phyloP scores from a whole-genome alignment of 257 asterid species.

The Echium plantagineum region DNA sequence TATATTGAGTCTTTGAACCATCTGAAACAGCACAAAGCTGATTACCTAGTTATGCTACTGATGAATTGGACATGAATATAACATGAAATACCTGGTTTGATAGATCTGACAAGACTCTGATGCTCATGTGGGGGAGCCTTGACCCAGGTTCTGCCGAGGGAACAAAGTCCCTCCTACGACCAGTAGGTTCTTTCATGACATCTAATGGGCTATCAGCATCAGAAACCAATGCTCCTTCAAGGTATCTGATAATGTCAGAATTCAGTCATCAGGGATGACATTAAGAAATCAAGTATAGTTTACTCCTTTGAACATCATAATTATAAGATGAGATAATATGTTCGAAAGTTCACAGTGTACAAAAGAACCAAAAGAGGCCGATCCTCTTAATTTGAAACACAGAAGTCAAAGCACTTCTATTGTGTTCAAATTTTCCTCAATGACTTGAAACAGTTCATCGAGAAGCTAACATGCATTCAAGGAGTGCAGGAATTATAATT shows the following conservation, averaged over 20 bases:
- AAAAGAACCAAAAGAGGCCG: background rate
- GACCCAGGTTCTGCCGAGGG: conserved; percentile 81
- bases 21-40: background rate
- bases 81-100: conserved; percentile 28
- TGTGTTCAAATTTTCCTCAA: background rate
- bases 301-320: background rate
- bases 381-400: background rate
- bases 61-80: background rate
- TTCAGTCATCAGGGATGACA: background rate
- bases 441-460: background rate
- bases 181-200: conserved; percentile 47
- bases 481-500: background rate
- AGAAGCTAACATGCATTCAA: background rate
- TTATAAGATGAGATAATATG: background rate
- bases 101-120: conserved; percentile 31
- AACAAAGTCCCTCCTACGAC: conserved; percentile 72
- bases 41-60: background rate
- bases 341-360: background rate
- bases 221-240: conserved; percentile 58
- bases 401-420: background rate
- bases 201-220: conserved; percentile 23
- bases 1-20: background rate
- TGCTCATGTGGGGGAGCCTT: conserved; percentile 68
- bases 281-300: background rate
- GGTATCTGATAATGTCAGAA: conserved; percentile 38